A percentile compares a stretch with the other conserved stretches of the same genome.
Evolutionary conservation across 257 asterid species (phyloP).

Genomic region (Cynanchum wilfordii): DNA sequence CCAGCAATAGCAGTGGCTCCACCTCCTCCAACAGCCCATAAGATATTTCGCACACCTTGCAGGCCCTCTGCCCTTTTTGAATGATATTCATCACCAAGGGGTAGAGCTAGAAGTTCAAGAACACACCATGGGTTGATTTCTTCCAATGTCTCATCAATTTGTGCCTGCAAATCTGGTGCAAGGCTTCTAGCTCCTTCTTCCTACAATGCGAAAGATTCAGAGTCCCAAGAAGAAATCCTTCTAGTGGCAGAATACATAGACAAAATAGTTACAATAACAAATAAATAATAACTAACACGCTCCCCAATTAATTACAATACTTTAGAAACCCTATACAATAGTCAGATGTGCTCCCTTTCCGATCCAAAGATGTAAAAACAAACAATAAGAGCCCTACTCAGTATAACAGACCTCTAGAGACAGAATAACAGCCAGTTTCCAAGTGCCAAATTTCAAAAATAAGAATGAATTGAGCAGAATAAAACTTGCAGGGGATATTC

Average conservation of each 20-base stretch:
- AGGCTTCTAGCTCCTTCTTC: constrained; percentile 97
- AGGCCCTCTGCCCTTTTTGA: constrained; percentile 81
- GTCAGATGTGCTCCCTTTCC: neutral
- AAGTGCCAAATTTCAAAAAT: neutral
- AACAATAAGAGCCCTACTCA: neutral
- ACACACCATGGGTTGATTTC: constrained; percentile 83
- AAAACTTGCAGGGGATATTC: neutral
- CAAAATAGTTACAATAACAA: neutral
- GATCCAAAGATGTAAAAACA: neutral
- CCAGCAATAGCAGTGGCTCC: constrained; percentile 96
- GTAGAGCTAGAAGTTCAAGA: constrained; percentile 78
- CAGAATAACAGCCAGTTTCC: neutral
- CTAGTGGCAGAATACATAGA: neutral
- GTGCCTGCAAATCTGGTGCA: constrained; percentile 87
- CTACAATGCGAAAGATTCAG: constrained; percentile 27
- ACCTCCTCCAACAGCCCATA: constrained; percentile 99
- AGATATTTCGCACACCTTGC: constrained; percentile 84
- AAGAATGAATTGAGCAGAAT: neutral
- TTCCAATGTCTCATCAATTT: constrained; percentile 89
- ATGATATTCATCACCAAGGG: constrained; percentile 63
- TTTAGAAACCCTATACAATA: neutral
- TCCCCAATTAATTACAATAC: neutral
- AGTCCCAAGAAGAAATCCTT: neutral
- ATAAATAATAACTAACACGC: neutral
- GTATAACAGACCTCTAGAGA: neutral